Evolutionary conservation across 352 stramenopile species (phyloP).

Genomic region (Globisporangium canariense): DNA sequence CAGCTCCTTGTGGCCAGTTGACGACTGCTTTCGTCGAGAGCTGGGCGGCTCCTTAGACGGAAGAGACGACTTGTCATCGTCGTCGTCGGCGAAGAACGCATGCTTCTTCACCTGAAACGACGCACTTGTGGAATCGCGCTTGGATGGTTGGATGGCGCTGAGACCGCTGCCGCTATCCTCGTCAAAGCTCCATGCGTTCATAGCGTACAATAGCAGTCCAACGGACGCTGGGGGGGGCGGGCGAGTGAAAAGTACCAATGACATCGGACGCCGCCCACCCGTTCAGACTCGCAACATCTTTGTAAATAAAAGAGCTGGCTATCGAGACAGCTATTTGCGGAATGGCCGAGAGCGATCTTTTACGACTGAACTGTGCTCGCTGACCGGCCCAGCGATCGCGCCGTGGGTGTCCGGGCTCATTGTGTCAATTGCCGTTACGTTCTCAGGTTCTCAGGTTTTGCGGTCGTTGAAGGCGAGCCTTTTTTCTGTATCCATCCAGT

Average conservation of each 20-base stretch:
- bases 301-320: background rate
- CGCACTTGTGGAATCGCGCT: background rate
- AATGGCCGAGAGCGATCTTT: background rate
- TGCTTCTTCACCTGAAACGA: slow-evolving; percentile 21
- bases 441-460: too few species aligned
- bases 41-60: background rate
- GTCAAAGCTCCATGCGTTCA: slow-evolving; percentile 12
- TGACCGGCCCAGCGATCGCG: too few species aligned
- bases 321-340: background rate
- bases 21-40: slow-evolving; percentile 21
- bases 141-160: slow-evolving; percentile 4
- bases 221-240: background rate
- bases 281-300: background rate
- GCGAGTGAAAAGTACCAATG: slow-evolving; percentile 1
- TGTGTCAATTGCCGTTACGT: too few species aligned
- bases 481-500: too few species aligned
- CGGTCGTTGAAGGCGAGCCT: too few species aligned
- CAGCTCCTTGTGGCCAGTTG: slow-evolving; percentile 18
- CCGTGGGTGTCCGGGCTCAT: too few species aligned
- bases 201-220: background rate
- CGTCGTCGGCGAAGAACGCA: slow-evolving; percentile 28
- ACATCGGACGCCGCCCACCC: background rate
- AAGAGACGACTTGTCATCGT: slow-evolving; percentile 2
- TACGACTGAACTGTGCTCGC: too few species aligned
- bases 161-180: slow-evolving; percentile 4